Conservation (phyloP, 148 eudicot species). For the Vaccinium macrocarpon region DNA sequence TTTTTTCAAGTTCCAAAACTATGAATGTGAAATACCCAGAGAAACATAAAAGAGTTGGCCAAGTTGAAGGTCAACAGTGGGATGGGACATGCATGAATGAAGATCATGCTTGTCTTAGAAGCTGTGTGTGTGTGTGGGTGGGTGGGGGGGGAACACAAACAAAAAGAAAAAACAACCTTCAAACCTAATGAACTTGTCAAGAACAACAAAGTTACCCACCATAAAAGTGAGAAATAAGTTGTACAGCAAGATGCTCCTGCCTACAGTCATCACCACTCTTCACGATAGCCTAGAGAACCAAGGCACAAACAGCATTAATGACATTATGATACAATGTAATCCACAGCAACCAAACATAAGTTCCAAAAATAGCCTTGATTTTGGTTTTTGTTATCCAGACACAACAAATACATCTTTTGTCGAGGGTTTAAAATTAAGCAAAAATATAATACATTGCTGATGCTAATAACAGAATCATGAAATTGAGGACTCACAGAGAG, state of each 20-base stretch:
- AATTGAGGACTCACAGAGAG: neutral
- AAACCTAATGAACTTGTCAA: neutral
- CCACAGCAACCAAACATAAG: neutral
- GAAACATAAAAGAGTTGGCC: neutral
- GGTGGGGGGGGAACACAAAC: neutral
- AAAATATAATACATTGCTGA: neutral
- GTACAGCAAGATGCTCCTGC: conserved; percentile 98
- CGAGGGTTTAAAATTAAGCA: neutral
- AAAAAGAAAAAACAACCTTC: neutral
- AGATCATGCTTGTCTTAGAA: neutral
- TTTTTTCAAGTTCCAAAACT: no score
- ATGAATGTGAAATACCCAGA: neutral
- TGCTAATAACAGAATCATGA: neutral
- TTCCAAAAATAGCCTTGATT: neutral
- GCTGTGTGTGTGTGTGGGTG: neutral
- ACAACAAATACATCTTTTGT: neutral
- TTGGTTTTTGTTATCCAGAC: neutral
- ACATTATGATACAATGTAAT: neutral
- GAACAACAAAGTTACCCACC: conserved; percentile 40
- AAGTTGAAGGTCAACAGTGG: neutral
- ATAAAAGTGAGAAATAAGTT: conserved; percentile 92
- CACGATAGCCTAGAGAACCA: conserved; percentile 63
- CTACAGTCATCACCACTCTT: conserved; percentile 99
- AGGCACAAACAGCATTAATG: conserved; percentile 16
- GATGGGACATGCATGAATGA: neutral